These are phyloP conservation scores for Colletotrichum limetticola DNA, from an alignment of 2,329 filamentous ascomycete species.

Conservation along the genomic window DNA sequence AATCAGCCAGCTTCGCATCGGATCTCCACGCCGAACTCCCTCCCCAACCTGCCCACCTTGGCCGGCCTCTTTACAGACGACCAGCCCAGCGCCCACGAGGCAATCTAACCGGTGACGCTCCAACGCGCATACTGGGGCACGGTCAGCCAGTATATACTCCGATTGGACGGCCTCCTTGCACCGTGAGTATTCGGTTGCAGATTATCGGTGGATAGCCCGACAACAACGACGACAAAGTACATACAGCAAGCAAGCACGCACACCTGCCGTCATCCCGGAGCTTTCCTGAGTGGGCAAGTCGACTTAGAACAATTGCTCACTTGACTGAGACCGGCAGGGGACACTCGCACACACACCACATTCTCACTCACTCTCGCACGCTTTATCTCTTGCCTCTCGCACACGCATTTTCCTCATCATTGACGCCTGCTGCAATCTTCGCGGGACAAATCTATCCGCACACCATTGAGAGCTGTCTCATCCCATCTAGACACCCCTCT, in stretches of 20 bases:
- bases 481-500: slow-evolving; percentile 21
- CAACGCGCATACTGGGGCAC: slow-evolving; percentile 22
- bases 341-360: slow-evolving; percentile 15
- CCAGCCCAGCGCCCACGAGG: slow-evolving; percentile 7
- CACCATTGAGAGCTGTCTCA: slow-evolving; percentile 12
- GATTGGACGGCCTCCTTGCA: slow-evolving; percentile 28
- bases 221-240: slow-evolving; percentile 19
- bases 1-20: slow-evolving; percentile 27
- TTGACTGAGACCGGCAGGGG: slow-evolving; percentile 27
- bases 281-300: slow-evolving; percentile 31
- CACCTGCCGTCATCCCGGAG: slow-evolving; percentile 26
- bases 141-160: slow-evolving; percentile 20
- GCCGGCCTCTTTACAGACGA: slow-evolving; percentile 7
- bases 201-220: slow-evolving; percentile 28
- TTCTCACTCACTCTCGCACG: not conserved
- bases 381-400: slow-evolving; percentile 6
- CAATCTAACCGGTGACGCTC: slow-evolving; percentile 10
- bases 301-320: slow-evolving; percentile 28
- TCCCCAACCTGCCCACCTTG: not conserved
- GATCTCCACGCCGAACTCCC: slow-evolving; percentile 31
- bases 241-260: slow-evolving; percentile 28
- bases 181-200: slow-evolving; percentile 20
- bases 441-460: slow-evolving; percentile 18
- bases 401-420: slow-evolving; percentile 12
- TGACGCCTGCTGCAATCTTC: not conserved